Base-by-base conservation (phyloP, 2,329 filamentous ascomycete species). In the Aspergillus fijiensis region DNA sequence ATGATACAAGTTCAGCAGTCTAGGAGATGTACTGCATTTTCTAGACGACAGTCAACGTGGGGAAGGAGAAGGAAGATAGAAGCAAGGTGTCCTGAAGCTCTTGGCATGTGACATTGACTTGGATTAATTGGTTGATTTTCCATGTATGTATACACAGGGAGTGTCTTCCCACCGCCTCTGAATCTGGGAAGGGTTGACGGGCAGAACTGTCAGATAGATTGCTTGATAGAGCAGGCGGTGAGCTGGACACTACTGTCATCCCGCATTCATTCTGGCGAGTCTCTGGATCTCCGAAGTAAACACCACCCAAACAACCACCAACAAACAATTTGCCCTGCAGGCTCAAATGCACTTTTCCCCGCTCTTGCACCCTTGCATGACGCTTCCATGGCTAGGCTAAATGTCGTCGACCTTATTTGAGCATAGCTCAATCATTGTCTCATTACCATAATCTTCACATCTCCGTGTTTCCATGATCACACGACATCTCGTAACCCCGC, bases 71-170 rank as follows among this genome's bases (percentile, higher is more conserved):
- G 57, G 55, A 55, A 63, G 55, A 57, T 65, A 68, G 60, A 69
- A 64, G 72, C 72, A 74, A 75, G 72, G 74, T 77, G 74, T 76
- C 74, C 74, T 74, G 70, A 76, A 72, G 70, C 69, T 74, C 73
- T 76, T 74, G 73, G 72, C 73, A 68, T 70, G 70, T 69, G 69
- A 68, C 64, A 51, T 19, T 45, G 39, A 45, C 39, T 45, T 12
- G 31, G 25, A 33, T 16, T 11, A 23, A 12, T 45, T 48, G 27
- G 49, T 35, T 16, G 39, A 16, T 12, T 45, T 45, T 45, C 39
- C 16, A 45, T 45, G 39, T 45, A 45, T 45, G 27, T 29, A 35
- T 16, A 35, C 33, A 16, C 33, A 16, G 33, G 14, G 5, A 35
- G 33, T 4, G 5, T 16, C 33, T 16, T 16, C 10, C 14, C 33